phyloP scores from a whole-genome alignment of 805 yeast genomes.

The Blastobotrys chiropterorum region DNA sequence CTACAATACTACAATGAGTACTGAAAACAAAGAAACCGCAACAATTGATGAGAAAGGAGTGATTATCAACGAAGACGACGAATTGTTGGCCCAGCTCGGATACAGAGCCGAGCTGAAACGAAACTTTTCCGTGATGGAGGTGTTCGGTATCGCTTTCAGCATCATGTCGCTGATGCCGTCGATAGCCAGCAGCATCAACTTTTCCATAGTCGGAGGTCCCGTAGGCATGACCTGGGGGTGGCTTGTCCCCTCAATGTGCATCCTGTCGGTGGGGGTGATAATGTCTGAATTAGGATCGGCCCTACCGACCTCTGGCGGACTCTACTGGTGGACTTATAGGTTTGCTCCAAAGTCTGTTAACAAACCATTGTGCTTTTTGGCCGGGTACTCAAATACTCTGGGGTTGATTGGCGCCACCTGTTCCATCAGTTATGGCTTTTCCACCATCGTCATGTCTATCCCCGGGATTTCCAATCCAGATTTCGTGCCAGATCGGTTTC shows the following conservation, averaged over 20 bases:
- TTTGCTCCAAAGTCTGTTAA: conserved; percentile 52
- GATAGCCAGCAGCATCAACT: conserved; percentile 48
- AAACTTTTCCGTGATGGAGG: conserved; percentile 54
- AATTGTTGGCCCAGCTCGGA: conserved; percentile 46
- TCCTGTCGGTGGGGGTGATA: conserved; percentile 55
- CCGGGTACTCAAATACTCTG: conserved; percentile 62
- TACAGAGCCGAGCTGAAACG: conserved; percentile 64
- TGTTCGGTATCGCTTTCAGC: conserved; percentile 66
- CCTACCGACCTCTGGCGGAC: conserved; percentile 71
- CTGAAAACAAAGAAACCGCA: neutral
- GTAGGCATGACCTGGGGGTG: conserved; percentile 70
- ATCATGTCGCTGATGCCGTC: conserved; percentile 63
- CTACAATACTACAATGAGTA: neutral
- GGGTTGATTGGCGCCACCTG: conserved; percentile 63
- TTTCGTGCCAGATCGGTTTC: conserved; percentile 48
- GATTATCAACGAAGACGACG: conserved; percentile 19
- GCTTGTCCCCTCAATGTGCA: conserved; percentile 53
- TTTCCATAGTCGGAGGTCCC: conserved; percentile 57
- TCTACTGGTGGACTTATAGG: conserved; percentile 62
- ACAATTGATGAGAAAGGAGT: neutral
- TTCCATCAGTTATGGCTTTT: conserved; percentile 66
- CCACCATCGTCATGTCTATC: conserved; percentile 45
- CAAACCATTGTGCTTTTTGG: conserved; percentile 51
- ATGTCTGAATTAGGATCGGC: conserved; percentile 65
- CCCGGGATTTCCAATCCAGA: conserved; percentile 44